Evolutionary conservation across 1,284 basidiomycete species (phyloP), one percentile per base, ranked within the genome.

Genomic region (Acaromyces ingoldii): DNA sequence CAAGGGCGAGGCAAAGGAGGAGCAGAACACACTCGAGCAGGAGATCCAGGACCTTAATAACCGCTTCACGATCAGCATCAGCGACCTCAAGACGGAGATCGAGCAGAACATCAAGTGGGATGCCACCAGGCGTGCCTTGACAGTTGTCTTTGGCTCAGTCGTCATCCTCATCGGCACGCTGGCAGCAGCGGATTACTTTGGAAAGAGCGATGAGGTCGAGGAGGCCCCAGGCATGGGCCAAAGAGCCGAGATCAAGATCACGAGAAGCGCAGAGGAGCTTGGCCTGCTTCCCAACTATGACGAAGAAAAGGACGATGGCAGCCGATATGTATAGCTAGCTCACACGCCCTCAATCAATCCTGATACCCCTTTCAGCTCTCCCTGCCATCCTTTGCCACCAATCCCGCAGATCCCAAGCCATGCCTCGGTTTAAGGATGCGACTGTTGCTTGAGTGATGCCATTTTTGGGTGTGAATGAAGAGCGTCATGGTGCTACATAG

Each of bases 1-100:
- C 55, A 97, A 93, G 79, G 88, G 87, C 63, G 95, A 98, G 75
- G 84, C 86, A n/a, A 88, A 86, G 72, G 82, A 85, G 11, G 91
- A 95, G 53, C 77, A 89, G 63, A 96, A 95, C 78, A 81, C 82
- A 39, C 84, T 87, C 65, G 91, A 93, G 67, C 87, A 96, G 55
- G 80, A 82, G 28, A 89, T 95, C 51, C 91, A 97, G 82, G 92
- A 76, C 34, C 62, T 76, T n/a, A 69, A 76, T 54, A 75, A 75
- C 53, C 57, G 70, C 13, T 75, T 75, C 57, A 75, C 72, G 44
- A 75, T 75, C 60, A 67, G 62, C n/a, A 54, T 75, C 13, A 67
- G 67, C 24, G 71, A 74, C 40, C 57, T 75, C 42, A 69, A 65
- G 55, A 73, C 70, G 26, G 72, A 74, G 58, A 74, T 75, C 44